phyloP scores from a whole-genome alignment of 495 filamentous ascomycete genomes.

The Darksidea phi region DNA sequence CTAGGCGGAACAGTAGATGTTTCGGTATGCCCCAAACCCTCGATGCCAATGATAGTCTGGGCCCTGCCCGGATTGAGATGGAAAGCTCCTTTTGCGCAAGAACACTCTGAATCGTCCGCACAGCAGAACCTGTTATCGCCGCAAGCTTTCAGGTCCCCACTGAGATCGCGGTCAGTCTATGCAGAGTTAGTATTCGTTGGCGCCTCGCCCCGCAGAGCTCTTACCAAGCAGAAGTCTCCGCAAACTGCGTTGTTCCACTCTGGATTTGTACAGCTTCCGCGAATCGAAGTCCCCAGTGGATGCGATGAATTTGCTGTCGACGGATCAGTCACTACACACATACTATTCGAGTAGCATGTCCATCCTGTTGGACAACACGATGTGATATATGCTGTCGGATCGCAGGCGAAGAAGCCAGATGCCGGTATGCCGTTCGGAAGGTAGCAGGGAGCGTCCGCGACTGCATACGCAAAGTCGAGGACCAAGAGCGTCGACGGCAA shows the following conservation, averaged over 20 bases:
- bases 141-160: background rate
- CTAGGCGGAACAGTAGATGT: background rate
- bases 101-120: background rate
- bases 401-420: conserved; percentile 11
- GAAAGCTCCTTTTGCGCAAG: conserved; percentile 6
- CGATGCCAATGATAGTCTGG: conserved; percentile 12
- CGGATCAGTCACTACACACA: conserved; percentile 18
- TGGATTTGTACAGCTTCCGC: conserved; percentile 18
- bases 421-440: conserved; percentile 6
- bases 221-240: conserved; percentile 18
- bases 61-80: background rate
- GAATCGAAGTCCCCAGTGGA: conserved; percentile 11
- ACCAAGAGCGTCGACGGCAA: too few species aligned
- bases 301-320: background rate
- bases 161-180: background rate
- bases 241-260: conserved; percentile 17
- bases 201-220: background rate
- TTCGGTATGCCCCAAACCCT: conserved; percentile 2
- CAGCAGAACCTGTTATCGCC: conserved; percentile 10
- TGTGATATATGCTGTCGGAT: conserved; percentile 10
- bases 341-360: conserved; percentile 15
- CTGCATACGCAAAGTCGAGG: background rate
- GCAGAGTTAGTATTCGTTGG: background rate
- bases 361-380: conserved; percentile 18
- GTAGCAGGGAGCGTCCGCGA: conserved; percentile 8